A percentile compares a stretch with the other conserved stretches of the same genome.
Evolutionary conservation across 1,284 basidiomycete genomes (phyloP).

Genomic region (Lignosus rhinocerotis): DNA sequence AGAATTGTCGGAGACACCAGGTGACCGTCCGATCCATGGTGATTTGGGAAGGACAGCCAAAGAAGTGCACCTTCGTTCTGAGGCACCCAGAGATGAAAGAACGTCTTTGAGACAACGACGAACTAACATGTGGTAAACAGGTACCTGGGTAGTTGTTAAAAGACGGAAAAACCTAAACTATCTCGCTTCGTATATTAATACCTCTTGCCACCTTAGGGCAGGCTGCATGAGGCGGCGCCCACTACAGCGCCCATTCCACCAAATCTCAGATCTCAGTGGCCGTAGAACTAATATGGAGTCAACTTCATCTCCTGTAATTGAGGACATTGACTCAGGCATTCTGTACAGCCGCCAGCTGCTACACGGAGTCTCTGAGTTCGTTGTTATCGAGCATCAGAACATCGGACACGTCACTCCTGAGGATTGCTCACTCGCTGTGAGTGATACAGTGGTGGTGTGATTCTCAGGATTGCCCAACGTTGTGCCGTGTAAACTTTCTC

Average conservation of each 20-base stretch:
- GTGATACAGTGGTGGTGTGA: too few relatives aligned
- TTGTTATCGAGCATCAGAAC: too few relatives aligned
- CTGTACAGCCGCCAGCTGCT: too few relatives aligned
- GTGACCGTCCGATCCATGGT: constrained; percentile 57
- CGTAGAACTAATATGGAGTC: too few relatives aligned
- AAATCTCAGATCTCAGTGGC: too few relatives aligned
- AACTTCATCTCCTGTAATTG: too few relatives aligned
- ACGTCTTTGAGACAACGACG: constrained; percentile 36
- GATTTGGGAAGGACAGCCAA: constrained; percentile 55
- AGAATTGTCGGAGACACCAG: constrained; percentile 63
- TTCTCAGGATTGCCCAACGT: neutral
- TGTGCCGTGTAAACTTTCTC: neutral
- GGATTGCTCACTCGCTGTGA: too few relatives aligned
- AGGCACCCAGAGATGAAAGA: constrained; percentile 58
- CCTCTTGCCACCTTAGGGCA: constrained; percentile 42
- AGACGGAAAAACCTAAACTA: constrained; percentile 39
- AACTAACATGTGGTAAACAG: constrained; percentile 58
- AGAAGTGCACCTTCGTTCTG: constrained; percentile 59
- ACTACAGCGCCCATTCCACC: too few relatives aligned
- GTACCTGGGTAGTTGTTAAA: constrained; percentile 65
- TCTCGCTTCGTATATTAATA: constrained; percentile 11
- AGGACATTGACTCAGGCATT: too few relatives aligned
- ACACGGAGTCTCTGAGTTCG: too few relatives aligned
- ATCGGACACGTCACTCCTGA: too few relatives aligned
- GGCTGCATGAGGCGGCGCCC: constrained; percentile 24